phyloP scores from a whole-genome alignment of 2,329 filamentous ascomycete species.

The Dothideomycetes sp. region DNA sequence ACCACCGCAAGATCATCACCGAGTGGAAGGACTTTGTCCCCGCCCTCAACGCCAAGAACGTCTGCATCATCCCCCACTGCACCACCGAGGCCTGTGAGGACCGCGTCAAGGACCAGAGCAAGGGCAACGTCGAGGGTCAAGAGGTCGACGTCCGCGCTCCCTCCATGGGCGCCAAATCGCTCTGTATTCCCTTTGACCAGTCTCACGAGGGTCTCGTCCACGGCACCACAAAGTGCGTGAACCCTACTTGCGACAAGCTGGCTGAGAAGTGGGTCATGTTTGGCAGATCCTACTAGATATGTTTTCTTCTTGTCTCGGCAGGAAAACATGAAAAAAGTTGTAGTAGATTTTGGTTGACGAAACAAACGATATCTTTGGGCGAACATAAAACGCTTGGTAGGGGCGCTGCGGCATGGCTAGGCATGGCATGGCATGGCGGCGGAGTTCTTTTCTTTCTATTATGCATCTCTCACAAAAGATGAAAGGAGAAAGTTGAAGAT shows the following conservation, averaged over 20 bases:
- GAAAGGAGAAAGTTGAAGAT: no score
- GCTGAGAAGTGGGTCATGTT: slow-evolving; percentile 92
- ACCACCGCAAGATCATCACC: slow-evolving; percentile 69
- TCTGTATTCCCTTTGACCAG: slow-evolving; percentile 78
- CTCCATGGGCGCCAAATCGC: slow-evolving; percentile 64
- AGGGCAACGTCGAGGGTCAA: slow-evolving; percentile 56
- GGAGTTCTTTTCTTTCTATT: no score
- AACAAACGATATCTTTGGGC: no score
- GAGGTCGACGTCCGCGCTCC: slow-evolving; percentile 61
- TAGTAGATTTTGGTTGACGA: background rate
- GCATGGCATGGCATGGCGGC: background rate
- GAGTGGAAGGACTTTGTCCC: slow-evolving; percentile 89
- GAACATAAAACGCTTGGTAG: no score
- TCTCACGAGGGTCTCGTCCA: slow-evolving; percentile 60
- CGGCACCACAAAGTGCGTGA: slow-evolving; percentile 83
- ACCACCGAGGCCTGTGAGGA: slow-evolving; percentile 78
- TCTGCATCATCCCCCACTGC: slow-evolving; percentile 86
- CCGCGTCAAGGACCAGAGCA: slow-evolving; percentile 85
- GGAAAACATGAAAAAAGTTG: background rate
- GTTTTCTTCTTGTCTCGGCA: background rate
- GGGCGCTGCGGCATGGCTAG: background rate
- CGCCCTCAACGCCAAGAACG: slow-evolving; percentile 81
- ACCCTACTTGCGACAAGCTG: slow-evolving; percentile 66
- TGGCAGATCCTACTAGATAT: slow-evolving; percentile 43
- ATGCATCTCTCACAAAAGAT: no score